These are phyloP conservation scores for Phytophthora agathidicida DNA, from an alignment of 352 stramenopile genomes.

Conservation along the genomic window DNA sequence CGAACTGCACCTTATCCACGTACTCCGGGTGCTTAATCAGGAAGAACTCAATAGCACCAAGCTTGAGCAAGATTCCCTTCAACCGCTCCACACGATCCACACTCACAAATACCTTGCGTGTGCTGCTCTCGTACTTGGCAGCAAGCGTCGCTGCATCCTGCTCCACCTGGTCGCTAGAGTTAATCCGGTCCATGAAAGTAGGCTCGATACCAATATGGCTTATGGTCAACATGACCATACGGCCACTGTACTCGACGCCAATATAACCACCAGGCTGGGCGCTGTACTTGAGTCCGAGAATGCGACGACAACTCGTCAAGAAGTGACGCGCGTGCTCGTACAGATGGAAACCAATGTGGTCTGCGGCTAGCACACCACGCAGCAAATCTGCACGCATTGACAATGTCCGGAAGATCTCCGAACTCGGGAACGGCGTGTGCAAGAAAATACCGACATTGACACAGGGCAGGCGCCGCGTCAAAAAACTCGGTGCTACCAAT, in stretches of 20 bases:
- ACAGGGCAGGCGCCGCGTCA: conserved; percentile 90
- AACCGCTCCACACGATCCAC: conserved; percentile 96
- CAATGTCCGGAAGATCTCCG: conserved; percentile 98
- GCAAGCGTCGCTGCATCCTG: conserved; percentile 47
- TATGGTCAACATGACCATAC: conserved; percentile 96
- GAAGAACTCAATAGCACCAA: conserved; percentile 96
- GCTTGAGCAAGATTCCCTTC: conserved; percentile 97
- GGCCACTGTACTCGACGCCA: conserved; percentile 96
- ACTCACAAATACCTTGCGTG: conserved; percentile 90
- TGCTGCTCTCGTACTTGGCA: conserved; percentile 58
- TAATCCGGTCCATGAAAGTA: conserved; percentile 77
- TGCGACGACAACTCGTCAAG: conserved; percentile 94
- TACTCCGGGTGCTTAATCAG: conserved; percentile 85
- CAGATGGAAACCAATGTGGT: conserved; percentile 98
- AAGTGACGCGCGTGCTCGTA: conserved; percentile 99
- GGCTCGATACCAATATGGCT: conserved; percentile 98
- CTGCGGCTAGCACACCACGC: conserved; percentile 95
- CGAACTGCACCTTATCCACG: conserved; percentile 83
- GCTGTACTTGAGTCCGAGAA: conserved; percentile 89
- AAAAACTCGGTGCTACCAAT: conserved; percentile 97
- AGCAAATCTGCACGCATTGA: conserved; percentile 96
- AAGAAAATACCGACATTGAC: conserved; percentile 98
- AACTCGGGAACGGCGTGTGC: conserved; percentile 99
- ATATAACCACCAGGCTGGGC: conserved; percentile 93
- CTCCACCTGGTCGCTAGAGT: conserved; percentile 56